These are phyloP conservation scores for Candida insectorum DNA, from an alignment of 805 yeast species.

Conservation along the genomic window DNA sequence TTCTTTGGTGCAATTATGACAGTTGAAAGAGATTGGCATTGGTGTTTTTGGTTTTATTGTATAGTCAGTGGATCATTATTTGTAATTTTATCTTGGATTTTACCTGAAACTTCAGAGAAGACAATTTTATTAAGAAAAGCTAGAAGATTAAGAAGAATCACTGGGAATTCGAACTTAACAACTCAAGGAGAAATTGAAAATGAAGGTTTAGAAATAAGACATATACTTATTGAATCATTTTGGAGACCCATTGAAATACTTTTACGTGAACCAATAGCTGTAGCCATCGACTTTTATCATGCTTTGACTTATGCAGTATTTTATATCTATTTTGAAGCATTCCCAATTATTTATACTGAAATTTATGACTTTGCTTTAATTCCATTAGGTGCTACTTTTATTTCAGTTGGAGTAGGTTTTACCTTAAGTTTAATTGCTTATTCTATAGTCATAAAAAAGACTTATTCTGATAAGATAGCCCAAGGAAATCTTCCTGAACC, in stretches of 20 bases:
- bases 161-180: constrained; percentile 47
- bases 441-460: constrained; percentile 20
- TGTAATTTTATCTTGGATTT: constrained; percentile 28
- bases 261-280: constrained; percentile 52
- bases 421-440: constrained; percentile 32
- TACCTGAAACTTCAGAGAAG: constrained; percentile 49
- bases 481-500: constrained; percentile 28
- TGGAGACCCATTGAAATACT: constrained; percentile 51
- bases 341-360: constrained; percentile 48
- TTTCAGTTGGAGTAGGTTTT: constrained; percentile 48
- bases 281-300: constrained; percentile 49
- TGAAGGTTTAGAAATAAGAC: constrained; percentile 15
- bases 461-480: constrained; percentile 18
- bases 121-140: constrained; percentile 49
- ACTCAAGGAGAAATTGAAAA: constrained; percentile 38
- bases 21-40: constrained; percentile 20
- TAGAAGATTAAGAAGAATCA: constrained; percentile 40
- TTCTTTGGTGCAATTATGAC: constrained; percentile 50
- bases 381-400: constrained; percentile 46
- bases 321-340: constrained; percentile 53
- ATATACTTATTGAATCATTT: constrained; percentile 27
- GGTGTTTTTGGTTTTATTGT: constrained; percentile 51
- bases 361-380: constrained; percentile 44
- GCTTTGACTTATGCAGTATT: constrained; percentile 51
- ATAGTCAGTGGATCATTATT: constrained; percentile 19